These are phyloP conservation scores for Leucosporidium creatinivorum DNA, from an alignment of 768 basidiomycete species.

Conservation along the genomic window DNA sequence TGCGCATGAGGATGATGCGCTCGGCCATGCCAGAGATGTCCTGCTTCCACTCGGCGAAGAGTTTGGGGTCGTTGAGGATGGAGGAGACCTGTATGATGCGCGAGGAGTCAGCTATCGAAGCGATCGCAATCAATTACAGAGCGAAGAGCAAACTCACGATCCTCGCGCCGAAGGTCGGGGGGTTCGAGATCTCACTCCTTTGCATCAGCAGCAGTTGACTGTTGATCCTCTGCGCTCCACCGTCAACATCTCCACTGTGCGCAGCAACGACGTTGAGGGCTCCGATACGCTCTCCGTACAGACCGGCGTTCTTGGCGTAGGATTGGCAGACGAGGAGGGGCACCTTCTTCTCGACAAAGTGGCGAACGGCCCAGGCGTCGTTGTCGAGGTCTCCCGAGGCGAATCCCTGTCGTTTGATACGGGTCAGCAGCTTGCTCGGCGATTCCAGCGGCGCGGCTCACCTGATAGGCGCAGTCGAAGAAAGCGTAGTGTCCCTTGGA, in stretches of 20 bases:
- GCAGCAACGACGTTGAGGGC: slow-evolving; percentile 68
- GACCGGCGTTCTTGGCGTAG: slow-evolving; percentile 98
- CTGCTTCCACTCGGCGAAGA: slow-evolving; percentile 76
- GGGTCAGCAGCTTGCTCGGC: slow-evolving; percentile 57
- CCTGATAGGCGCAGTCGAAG: slow-evolving; percentile 81
- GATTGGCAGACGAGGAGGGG: slow-evolving; percentile 82
- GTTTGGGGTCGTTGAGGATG: slow-evolving; percentile 64
- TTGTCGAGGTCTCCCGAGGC: slow-evolving; percentile 83
- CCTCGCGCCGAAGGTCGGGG: slow-evolving; percentile 80
- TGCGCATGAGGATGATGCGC: slow-evolving; percentile 87
- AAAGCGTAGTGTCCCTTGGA: slow-evolving; percentile 72
- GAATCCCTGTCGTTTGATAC: slow-evolving; percentile 82
- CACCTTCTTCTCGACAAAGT: slow-evolving; percentile 84
- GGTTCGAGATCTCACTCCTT: slow-evolving; percentile 97
- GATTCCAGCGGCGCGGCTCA: background rate
- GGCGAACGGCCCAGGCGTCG: slow-evolving; percentile 90
- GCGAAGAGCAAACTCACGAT: slow-evolving; percentile 56
- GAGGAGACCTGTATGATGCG: slow-evolving; percentile 10
- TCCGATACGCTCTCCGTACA: slow-evolving; percentile 98
- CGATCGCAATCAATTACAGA: background rate
- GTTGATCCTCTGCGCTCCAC: slow-evolving; percentile 74
- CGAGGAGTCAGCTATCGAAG: background rate
- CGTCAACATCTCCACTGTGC: slow-evolving; percentile 49
- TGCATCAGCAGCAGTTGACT: slow-evolving; percentile 92
- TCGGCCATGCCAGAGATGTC: slow-evolving; percentile 62